Evolutionary conservation across 2,329 filamentous ascomycete species (phyloP).

Genomic region (Tricladium varicosporioides): DNA sequence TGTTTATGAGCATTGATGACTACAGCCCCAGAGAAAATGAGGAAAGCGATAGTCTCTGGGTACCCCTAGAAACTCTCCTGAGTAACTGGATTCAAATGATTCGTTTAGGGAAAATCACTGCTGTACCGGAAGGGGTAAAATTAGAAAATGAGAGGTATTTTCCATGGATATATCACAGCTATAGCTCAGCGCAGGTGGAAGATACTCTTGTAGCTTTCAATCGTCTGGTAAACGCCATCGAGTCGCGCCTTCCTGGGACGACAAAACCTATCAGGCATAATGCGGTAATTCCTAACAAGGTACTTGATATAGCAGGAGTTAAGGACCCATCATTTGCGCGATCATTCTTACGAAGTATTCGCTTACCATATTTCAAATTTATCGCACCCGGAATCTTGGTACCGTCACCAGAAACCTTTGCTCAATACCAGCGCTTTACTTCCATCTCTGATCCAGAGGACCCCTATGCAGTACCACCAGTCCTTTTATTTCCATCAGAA

Average conservation of each 20-base stretch:
- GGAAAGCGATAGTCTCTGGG: background rate
- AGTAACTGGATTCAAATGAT: background rate
- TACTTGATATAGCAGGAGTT: background rate
- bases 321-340: constrained; percentile 3
- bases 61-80: background rate
- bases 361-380: constrained; percentile 8
- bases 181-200: constrained; percentile 39
- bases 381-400: constrained; percentile 11
- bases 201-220: constrained; percentile 3
- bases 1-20: background rate
- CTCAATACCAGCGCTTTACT: constrained; percentile 4
- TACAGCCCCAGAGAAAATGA: background rate
- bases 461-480: background rate
- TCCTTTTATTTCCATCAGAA: background rate
- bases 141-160: background rate
- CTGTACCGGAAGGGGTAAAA: background rate
- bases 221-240: constrained; percentile 9
- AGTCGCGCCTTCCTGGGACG: constrained; percentile 4
- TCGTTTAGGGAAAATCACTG: background rate
- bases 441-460: constrained; percentile 7
- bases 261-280: background rate
- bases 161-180: constrained; percentile 28
- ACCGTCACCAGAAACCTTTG: constrained; percentile 3
- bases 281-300: background rate
- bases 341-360: background rate